Base-by-base conservation (phyloP, 2,329 filamentous ascomycete species). In the Colletotrichum tabaci region DNA sequence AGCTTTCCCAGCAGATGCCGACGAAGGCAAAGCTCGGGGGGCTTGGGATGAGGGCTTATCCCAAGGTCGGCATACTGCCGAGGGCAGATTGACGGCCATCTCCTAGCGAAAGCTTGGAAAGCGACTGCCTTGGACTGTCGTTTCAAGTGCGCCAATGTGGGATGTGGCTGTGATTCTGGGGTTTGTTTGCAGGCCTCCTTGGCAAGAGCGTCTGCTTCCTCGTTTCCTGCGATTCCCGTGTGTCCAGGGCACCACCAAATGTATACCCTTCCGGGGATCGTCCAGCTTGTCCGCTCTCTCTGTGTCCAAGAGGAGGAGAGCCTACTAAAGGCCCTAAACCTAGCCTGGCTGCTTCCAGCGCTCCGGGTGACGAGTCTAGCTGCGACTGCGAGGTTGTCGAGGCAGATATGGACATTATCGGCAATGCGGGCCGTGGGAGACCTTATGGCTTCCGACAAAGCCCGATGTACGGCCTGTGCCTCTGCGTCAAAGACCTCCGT, bases 321-420 rank as follows among this genome's bases (percentile, higher is more conserved):
- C 35, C 1, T 18, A 53, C 18, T 63, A 42, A 63, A 63, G 13
- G 61, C 61, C 30, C 8, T 53, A 26, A 63, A 63, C 12, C 30
- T 63, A 53, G 26, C 46, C 38, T 63, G 3, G 12, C 18, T 63
- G n/a, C 26, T 52, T 53, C 12, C n/a, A 53, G 5, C 1, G 7
- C 61, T 53, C 15, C 23, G 7, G 21, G 47, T 21, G 6, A 42
- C 6, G 10, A 63, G 61, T 38, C 12, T 23, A 8, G 61, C n/a
- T 13, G 13, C 6, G 15, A 63, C 47, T 63, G 6, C 12, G 21
- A 63, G 61, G 35, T 63, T 63, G n/a, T 52, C 7, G 7, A 63
- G 18, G 61, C 6, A 63, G 47, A 63, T 42, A 10, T 63, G n/a
- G 44, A 63, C 6, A 8, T 63, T 63, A 2, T 63, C 46, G 46